Percentiles rank a stretch among this genome's conserved stretches.
These are phyloP conservation scores for Penicillium sp. DNA, from an alignment of 2,329 filamentous ascomycete species.

Conservation along the genomic window DNA sequence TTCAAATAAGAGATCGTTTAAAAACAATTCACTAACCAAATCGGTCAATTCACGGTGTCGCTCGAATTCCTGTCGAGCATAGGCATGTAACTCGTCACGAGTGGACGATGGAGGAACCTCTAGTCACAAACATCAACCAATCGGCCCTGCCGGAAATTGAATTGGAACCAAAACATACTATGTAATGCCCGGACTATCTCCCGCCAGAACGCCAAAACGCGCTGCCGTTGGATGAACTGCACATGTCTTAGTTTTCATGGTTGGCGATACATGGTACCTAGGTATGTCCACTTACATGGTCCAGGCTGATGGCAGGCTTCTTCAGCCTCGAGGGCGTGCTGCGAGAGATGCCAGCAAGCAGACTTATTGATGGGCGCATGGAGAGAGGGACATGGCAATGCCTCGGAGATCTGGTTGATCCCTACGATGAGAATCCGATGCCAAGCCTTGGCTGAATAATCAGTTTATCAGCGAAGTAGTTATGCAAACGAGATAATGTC, in stretches of 20 bases:
- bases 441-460: too few species aligned
- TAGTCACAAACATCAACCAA: conserved; percentile 13
- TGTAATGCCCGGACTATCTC: conserved; percentile 40
- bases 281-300: conserved; percentile 31
- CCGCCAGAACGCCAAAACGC: conserved; percentile 41
- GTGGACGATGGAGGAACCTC: conserved; percentile 38
- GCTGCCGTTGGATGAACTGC: conserved; percentile 42
- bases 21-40: too few species aligned
- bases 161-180: conserved; percentile 22
- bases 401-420: background rate
- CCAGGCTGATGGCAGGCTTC: conserved; percentile 35
- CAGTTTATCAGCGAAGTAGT: too few species aligned
- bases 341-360: conserved; percentile 30
- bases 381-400: conserved; percentile 2
- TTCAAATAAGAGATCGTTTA: conserved; percentile 11
- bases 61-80: conserved; percentile 43
- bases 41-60: conserved; percentile 41
- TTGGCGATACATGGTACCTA: background rate
- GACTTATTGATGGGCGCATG: conserved; percentile 29
- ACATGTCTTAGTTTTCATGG: background rate
- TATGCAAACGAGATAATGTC: too few species aligned
- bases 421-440: too few species aligned
- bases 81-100: conserved; percentile 39
- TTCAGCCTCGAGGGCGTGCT: conserved; percentile 29
- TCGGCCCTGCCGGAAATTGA: background rate